Base-by-base conservation (phyloP, 2,329 filamentous ascomycete species). In the Hysterium pulicare region DNA sequence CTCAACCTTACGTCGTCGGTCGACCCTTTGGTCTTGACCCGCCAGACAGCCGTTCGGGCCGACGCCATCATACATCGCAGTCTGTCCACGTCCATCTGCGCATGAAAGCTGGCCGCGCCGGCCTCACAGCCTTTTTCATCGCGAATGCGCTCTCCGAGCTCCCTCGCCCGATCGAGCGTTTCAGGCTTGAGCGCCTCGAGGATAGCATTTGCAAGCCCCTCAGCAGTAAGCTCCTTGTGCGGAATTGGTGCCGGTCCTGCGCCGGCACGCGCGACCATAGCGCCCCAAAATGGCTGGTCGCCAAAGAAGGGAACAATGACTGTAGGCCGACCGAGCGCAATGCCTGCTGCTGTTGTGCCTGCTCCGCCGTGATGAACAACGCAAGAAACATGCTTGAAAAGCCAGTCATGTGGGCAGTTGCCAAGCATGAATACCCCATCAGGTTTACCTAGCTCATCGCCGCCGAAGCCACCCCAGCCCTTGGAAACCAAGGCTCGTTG, bases 321-420 rank as follows among this genome's bases (percentile, higher is more conserved):
- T 0, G 87, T 91, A 1, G 87, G 87, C 35, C 82, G 82, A 15
- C 86, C 87, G 1, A 80, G 77, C 16, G 83, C 77, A 47, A 93
- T 84, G 9, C 87, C 87, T 0, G 86, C 85, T 0, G 87, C 86
- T 1, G 86, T 90, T 4, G 87, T 91, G 17, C 87, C 87, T 3
- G 87, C 87, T 42, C 88, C 88, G 16, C 88, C 88, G 51, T 94
- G 88, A 57, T 94, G 88, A 5, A 90, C 84, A 2, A 94, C 87
- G 33, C 79, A 82, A 0, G 86, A 84, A 1, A 93, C 87, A 31
- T 77, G 81, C 47, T 86, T 74, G 62, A 94, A 94, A 0, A 94
- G 71, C 88, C 88, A 94, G 65, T 93, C 88, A 50, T 93, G 87
- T 0, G 87, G 87, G 31, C 82, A 81, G 57, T 90, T 90, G 15